Percentiles rank a stretch among this genome's conserved stretches.
Evolutionary conservation across 1,284 basidiomycete species (phyloP).

Genomic region (Lentinus polychrous): DNA sequence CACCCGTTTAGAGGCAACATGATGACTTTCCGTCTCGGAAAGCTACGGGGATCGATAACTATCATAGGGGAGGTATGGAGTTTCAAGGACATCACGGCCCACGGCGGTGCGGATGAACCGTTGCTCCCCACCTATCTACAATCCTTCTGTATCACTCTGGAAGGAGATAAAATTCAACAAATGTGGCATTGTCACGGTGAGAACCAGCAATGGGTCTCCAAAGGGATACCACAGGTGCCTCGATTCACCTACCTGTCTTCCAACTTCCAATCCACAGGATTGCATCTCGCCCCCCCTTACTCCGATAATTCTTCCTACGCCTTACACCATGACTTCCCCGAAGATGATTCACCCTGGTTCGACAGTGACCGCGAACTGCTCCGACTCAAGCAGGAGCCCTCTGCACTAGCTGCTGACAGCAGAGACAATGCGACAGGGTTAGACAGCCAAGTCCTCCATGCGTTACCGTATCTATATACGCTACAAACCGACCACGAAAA

Average conservation of each 20-base stretch:
- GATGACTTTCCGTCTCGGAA: slow-evolving; percentile 13
- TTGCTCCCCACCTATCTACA: not conserved
- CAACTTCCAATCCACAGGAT: not conserved
- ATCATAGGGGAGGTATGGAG: slow-evolving; percentile 18
- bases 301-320: not conserved
- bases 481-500: not conserved
- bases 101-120: slow-evolving; percentile 6
- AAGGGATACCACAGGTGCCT: not conserved
- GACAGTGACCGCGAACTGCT: slow-evolving; percentile 12
- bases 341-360: slow-evolving; percentile 10
- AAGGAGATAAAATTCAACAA: not conserved
- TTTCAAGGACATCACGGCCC: slow-evolving; percentile 8
- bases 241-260: not conserved
- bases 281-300: not conserved
- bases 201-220: not conserved
- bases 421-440: not conserved
- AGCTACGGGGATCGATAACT: slow-evolving; percentile 4
- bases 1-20: slow-evolving; percentile 18
- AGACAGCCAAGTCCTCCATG: not conserved
- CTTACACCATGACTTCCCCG: slow-evolving; percentile 14
- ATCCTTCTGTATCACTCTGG: not conserved
- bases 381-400: slow-evolving; percentile 11
- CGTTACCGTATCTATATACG: not conserved
- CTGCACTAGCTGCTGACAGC: not conserved
- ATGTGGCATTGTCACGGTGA: too few relatives aligned